Evolutionary conservation across 495 filamentous ascomycete genomes (phyloP).

Genomic region (Peziza echinospora): DNA sequence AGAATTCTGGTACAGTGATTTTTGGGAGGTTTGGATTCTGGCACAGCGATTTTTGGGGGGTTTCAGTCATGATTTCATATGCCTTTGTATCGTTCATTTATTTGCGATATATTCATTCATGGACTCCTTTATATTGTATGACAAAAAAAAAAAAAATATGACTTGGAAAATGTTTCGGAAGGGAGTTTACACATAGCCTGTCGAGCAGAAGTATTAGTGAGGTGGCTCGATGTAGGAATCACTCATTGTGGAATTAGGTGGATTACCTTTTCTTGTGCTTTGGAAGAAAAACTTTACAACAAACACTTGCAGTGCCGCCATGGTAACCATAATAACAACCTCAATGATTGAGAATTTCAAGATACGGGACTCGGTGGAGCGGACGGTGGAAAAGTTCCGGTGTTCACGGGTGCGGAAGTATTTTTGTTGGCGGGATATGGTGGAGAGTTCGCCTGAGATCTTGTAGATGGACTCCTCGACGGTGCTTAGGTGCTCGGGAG

Average conservation of each 20-base stretch:
- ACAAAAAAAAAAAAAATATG: no score
- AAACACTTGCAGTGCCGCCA: slow-evolving; percentile 95
- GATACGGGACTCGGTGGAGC: slow-evolving; percentile 84
- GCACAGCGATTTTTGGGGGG: no score
- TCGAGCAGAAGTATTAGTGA: no score
- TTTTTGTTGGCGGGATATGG: slow-evolving; percentile 91
- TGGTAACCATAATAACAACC: slow-evolving; percentile 73
- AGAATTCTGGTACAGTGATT: no score
- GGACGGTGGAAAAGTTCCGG: slow-evolving; percentile 92
- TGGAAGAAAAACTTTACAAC: slow-evolving; percentile 98
- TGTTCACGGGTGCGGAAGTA: slow-evolving; percentile 99
- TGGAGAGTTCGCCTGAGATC: slow-evolving; percentile 81
- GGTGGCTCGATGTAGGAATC: no score
- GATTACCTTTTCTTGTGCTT: slow-evolving; percentile 25
- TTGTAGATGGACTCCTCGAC: slow-evolving; percentile 94
- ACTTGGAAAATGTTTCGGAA: no score
- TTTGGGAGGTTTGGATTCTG: no score
- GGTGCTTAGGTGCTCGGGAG: slow-evolving; percentile 72
- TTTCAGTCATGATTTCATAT: no score
- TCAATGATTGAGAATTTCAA: slow-evolving; percentile 96
- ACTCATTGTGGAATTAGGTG: not conserved
- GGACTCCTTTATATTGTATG: no score
- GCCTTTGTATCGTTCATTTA: no score
- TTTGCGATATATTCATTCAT: no score
- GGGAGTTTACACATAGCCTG: no score